Percentiles rank a stretch among this genome's conserved stretches.
phyloP scores from a whole-genome alignment of 257 asterid genomes.

The Solanum peruvianum region DNA sequence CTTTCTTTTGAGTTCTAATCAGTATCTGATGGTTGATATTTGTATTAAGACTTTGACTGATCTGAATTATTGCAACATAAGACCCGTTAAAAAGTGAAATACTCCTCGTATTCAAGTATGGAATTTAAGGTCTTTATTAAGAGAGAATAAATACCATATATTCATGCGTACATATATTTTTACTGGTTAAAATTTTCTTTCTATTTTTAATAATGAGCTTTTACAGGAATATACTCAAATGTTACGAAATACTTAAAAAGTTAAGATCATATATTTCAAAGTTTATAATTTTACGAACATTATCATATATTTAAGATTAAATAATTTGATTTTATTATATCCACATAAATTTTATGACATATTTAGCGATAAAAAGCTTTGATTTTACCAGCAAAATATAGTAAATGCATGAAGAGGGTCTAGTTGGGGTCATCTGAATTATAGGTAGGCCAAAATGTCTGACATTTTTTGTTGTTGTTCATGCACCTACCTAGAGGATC shows the following conservation, averaged over 20 bases:
- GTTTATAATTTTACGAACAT: background rate
- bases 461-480: background rate
- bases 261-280: background rate
- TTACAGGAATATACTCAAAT: background rate
- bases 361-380: background rate
- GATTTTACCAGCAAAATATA: background rate
- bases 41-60: background rate
- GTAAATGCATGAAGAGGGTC: background rate
- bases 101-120: rapidly evolving
- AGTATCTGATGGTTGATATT: background rate
- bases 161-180: rapidly evolving
- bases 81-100: background rate
- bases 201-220: rapidly evolving
- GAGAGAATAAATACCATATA: background rate
- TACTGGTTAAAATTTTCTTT: background rate
- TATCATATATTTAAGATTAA: background rate
- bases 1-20: background rate
- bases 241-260: background rate
- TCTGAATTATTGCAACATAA: background rate
- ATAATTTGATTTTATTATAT: too few relatives aligned
- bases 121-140: background rate
- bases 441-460: constrained; percentile 2
- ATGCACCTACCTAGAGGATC: background rate
- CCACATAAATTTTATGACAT: background rate
- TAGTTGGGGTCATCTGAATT: background rate